A percentile compares a stretch with the other conserved stretches of the same genome.
These are phyloP conservation scores for Pyrus pyrifolia DNA, from an alignment of 306 rosid species.

Conservation along the genomic window DNA sequence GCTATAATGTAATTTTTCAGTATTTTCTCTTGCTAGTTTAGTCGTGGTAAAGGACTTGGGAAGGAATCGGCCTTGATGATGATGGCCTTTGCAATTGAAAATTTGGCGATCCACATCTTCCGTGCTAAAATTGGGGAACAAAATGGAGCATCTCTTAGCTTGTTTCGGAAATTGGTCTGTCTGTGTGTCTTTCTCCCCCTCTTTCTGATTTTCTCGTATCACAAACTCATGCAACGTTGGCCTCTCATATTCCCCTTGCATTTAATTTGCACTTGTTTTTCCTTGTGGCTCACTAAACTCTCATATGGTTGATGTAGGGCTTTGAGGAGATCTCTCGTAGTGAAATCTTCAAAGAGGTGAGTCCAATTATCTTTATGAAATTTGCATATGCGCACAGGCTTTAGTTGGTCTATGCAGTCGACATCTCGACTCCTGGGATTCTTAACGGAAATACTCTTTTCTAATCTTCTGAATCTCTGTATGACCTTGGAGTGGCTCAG, in stretches of 20 bases:
- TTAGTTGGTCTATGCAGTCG: background rate
- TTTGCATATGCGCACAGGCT: background rate
- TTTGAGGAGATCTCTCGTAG: slow-evolving; percentile 63
- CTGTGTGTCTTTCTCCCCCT: slow-evolving; percentile 1
- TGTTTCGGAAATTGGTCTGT: slow-evolving; percentile 75
- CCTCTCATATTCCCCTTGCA: background rate
- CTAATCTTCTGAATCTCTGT: background rate
- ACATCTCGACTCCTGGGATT: background rate
- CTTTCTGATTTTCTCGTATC: background rate
- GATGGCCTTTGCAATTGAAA: slow-evolving; percentile 73
- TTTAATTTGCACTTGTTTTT: background rate
- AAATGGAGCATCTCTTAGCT: slow-evolving; percentile 61
- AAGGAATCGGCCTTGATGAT: slow-evolving; percentile 74
- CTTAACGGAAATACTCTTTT: background rate
- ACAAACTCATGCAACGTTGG: background rate
- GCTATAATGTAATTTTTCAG: slow-evolving; percentile 9
- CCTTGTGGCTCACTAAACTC: slow-evolving; percentile 19
- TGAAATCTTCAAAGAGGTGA: slow-evolving; percentile 81
- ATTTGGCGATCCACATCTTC: slow-evolving; percentile 53
- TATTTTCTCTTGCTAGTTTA: slow-evolving; percentile 49
- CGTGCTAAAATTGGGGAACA: slow-evolving; percentile 78
- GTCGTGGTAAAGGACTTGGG: slow-evolving; percentile 84
- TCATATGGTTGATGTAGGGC: slow-evolving; percentile 48
- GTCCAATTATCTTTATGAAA: slow-evolving; percentile 4
- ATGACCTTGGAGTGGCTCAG: background rate